Evolutionary conservation across 2,329 filamentous ascomycete species (phyloP), one percentile per base, ranked within the genome.

Genomic region (Fusarium pseudograminearum): DNA sequence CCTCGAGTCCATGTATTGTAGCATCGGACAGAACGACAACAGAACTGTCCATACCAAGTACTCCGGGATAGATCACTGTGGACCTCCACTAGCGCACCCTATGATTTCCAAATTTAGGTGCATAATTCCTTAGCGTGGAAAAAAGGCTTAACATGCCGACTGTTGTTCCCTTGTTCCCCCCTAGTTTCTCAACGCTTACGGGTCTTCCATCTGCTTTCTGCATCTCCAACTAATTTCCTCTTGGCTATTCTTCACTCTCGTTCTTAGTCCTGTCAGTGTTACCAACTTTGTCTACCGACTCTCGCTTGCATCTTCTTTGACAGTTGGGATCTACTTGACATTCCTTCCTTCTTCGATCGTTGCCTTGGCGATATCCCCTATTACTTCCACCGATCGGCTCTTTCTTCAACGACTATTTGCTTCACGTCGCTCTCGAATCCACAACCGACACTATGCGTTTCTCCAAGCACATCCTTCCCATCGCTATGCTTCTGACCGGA

Each of bases 391-490:
- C 34, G 38, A 18, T 63, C 34, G 38, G 51, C 48, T 61, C 40
- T 18, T 59, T 34, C 41, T 36, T 36, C n/a, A 22, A 51, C 57
- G n/a, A 48, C 41, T 26, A 38, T 40, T 62, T 55, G n/a, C 20
- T 47, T 30, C 26, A 36, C 46, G 31, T 31, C 28, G 34, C 38
- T 42, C 22, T n/a, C 40, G 31, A 42, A 45, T 56, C 24, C 16
- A 6, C 30, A 46, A 31, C 70, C 41, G 53, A 26, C 70, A 74
- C 31, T 59, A 75, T 75, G 73, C 73, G 69, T 50, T 60, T 75
- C 72, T 70, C 71, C 22, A 69, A 73, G 68, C 71, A 75, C 56
- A 44, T 75, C 31, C 69, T 75, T 26, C 73, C 73, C 18, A 55
- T 75, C 6, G 69, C 70, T 26, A 61, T 75, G 42, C 55, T 75